Conservation (phyloP, 2,329 filamentous ascomycete genomes). For the Calonectria montana region DNA sequence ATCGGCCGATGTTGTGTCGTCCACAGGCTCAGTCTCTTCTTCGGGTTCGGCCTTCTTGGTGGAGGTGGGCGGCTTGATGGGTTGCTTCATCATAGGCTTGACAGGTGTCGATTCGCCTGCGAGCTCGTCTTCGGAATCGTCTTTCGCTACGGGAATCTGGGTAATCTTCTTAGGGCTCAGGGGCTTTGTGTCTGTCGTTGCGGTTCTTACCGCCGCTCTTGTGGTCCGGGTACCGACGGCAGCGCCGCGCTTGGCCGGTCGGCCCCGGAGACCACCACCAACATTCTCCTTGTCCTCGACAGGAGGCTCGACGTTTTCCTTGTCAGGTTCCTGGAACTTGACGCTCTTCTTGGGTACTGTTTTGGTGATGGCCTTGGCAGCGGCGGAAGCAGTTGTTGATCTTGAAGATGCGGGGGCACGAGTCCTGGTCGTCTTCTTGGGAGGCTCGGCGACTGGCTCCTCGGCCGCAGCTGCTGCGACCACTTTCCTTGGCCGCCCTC, state of each 20-base stretch:
- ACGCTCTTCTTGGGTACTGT: conserved; percentile 66
- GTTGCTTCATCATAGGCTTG: conserved; percentile 66
- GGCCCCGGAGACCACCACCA: conserved; percentile 50
- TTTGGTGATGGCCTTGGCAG: conserved; percentile 51
- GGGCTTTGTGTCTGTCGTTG: conserved; percentile 59
- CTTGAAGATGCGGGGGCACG: conserved; percentile 45
- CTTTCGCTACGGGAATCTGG: conserved; percentile 62
- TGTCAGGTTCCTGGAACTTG: conserved; percentile 73
- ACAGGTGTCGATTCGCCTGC: conserved; percentile 62
- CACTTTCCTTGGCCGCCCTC: conserved; percentile 58
- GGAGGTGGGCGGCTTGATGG: conserved; percentile 60
- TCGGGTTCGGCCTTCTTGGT: background rate
- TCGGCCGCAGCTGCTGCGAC: conserved; percentile 38
- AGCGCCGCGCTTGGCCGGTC: conserved; percentile 57
- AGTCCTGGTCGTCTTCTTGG: conserved; percentile 47
- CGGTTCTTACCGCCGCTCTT: conserved; percentile 47
- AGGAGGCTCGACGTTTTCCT: conserved; percentile 68
- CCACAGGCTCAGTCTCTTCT: conserved; percentile 31
- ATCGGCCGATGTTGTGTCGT: conserved; percentile 44
- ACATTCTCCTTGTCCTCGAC: conserved; percentile 50
- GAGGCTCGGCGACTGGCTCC: conserved; percentile 43
- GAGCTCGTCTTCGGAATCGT: conserved; percentile 70
- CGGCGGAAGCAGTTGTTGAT: conserved; percentile 25
- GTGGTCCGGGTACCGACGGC: conserved; percentile 47
- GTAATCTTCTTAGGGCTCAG: conserved; percentile 75